phyloP scores from a whole-genome alignment of 805 yeast genomes.

The Metschnikowia santaceciliae region DNA sequence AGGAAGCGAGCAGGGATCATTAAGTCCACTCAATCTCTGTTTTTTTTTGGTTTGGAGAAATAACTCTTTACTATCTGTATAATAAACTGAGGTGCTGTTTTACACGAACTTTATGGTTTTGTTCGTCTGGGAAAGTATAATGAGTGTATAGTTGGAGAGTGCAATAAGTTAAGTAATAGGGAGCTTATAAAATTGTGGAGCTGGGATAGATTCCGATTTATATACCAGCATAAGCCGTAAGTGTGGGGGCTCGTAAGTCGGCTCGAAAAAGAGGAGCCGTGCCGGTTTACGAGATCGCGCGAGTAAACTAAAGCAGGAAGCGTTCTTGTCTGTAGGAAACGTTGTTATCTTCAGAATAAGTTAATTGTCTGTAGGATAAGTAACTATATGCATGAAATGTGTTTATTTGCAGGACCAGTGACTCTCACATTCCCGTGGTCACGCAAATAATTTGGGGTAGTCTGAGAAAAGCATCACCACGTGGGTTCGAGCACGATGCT shows the following conservation, averaged over 20 bases:
- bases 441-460: not conserved
- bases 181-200: too few species aligned
- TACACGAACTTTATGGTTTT: not conserved
- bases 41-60: too few species aligned
- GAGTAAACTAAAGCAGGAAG: not conserved
- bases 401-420: not conserved
- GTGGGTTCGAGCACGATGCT: not conserved
- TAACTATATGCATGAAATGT: not conserved
- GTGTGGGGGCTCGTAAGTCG: not conserved
- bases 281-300: not conserved
- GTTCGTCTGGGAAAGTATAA: not conserved
- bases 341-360: too few species aligned
- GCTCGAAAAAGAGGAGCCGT: conserved; percentile 1
- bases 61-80: too few species aligned
- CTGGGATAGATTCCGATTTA: not conserved
- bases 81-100: not conserved
- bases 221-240: not conserved
- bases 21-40: not conserved
- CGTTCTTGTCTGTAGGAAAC: not conserved
- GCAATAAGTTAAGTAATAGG: too few species aligned
- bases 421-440: not conserved
- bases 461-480: not conserved
- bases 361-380: too few species aligned
- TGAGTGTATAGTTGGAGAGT: not conserved
- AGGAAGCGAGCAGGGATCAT: not conserved